These are phyloP conservation scores for Mitragyna speciosa DNA, from an alignment of 257 asterid species.

Conservation along the genomic window DNA sequence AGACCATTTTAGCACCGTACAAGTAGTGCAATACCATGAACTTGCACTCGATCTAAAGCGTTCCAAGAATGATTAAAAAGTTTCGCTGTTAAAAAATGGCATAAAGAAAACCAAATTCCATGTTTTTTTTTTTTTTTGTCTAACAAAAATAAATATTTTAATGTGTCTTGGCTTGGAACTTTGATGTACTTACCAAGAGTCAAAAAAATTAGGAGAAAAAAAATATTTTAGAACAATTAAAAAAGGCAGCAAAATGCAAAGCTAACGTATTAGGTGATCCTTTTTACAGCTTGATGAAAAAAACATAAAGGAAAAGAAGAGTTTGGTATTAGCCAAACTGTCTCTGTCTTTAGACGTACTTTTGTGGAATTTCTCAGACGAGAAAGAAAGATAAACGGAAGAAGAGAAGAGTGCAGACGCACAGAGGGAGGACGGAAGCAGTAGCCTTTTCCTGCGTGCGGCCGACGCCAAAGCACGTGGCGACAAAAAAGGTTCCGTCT, in stretches of 20 bases:
- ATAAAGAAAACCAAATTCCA: neutral
- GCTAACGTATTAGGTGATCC: neutral
- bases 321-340: conserved; percentile 15
- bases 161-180: neutral
- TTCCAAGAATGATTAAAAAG: neutral
- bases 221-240: neutral
- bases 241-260: neutral
- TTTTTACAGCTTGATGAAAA: neutral
- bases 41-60: neutral
- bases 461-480: conserved; percentile 37
- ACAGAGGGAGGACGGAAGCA: conserved; percentile 4
- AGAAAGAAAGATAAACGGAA: neutral
- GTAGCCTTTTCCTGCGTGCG: conserved; percentile 24
- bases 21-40: neutral
- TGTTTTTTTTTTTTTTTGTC: neutral
- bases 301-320: neutral
- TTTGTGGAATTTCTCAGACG: neutral
- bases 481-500: conserved; percentile 21
- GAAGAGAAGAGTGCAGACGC: neutral
- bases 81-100: neutral
- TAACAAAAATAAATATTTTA: neutral
- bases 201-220: neutral
- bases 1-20: neutral
- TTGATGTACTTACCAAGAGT: neutral
- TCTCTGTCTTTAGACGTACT: conserved; percentile 1